Conservation (phyloP, 805 yeast species). For the Ogataea sp. region DNA sequence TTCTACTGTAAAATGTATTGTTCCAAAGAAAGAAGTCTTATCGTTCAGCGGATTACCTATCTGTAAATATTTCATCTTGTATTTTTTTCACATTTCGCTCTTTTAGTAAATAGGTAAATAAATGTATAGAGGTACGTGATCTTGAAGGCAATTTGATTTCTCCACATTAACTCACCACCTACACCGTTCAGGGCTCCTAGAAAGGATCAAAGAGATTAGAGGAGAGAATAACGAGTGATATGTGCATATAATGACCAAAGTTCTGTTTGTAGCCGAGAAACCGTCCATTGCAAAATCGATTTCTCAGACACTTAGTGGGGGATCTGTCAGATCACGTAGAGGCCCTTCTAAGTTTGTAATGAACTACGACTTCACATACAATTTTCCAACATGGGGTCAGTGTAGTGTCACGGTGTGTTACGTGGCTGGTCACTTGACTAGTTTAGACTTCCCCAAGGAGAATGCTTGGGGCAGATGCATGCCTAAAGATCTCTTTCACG, state of each 20-base stretch:
- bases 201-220: neutral
- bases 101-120: no score
- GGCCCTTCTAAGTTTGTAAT: conserved; percentile 55
- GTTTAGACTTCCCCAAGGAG: conserved; percentile 53
- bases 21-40: no score
- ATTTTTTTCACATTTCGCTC: no score
- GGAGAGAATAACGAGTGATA: neutral
- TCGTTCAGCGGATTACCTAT: no score
- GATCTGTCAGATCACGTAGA: conserved; percentile 38
- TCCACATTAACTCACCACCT: no score
- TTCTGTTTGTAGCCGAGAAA: conserved; percentile 95
- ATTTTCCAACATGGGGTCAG: conserved; percentile 51
- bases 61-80: no score
- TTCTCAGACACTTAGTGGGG: conserved; percentile 69
- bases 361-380: conserved; percentile 70
- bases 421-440: conserved; percentile 78
- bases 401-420: conserved; percentile 88
- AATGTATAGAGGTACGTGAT: no score
- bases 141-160: no score
- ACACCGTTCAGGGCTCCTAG: no score
- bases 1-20: no score
- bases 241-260: conserved; percentile 32
- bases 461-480: conserved; percentile 59
- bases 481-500: conserved; percentile 63
- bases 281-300: conserved; percentile 90